Base-by-base conservation (phyloP, 1,139 yeast genomes). In the Zygosaccharomyces sapae region DNA sequence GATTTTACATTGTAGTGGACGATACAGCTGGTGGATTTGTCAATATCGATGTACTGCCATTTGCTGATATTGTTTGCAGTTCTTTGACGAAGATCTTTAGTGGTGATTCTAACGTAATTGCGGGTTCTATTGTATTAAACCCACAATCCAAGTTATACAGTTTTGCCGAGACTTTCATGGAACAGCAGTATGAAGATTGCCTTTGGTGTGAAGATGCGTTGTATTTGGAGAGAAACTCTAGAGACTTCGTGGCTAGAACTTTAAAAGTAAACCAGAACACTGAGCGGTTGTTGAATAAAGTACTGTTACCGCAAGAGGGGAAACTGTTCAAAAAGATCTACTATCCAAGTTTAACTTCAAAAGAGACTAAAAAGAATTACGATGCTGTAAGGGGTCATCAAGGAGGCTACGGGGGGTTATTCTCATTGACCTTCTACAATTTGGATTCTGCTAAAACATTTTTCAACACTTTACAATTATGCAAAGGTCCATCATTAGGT, bases 191-290 rank as follows among this genome's bases (percentile, higher is more conserved):
- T 56, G 94, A 84, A 62, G 96, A 90, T 61, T 68, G 75, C 6
- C 76, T 87, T 55, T 92, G 97, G 97, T 87, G 83, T 19, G 96
- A 90, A 68, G 98, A 92, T 68, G 96, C 96, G 1, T 80, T 92
- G 49, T 86, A 86, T 61, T 70, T 92, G 63, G 98, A 92, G 66
- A 77, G 97, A 63, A 92, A 92, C 69, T 87, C 96, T 3, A 79
- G 97, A 54, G 97, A 90, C 66, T 90, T 87, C 63, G 80, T 78
- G 24, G 71, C 72, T 33, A 75, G 97, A 58, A 83, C 89, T 13
- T 65, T 70, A 41, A 78, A 75, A 54, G 85, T 82, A 57, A 88
- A 92, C 66, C 65, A 68, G 19, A 92, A 85, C 46, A 76, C 96
- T 2, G 76, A 71, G 46, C 68, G 70, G 36, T 76, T 80, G 7